These are phyloP conservation scores for Lipomyces orientalis DNA, from an alignment of 805 yeast genomes.

Conservation along the genomic window DNA sequence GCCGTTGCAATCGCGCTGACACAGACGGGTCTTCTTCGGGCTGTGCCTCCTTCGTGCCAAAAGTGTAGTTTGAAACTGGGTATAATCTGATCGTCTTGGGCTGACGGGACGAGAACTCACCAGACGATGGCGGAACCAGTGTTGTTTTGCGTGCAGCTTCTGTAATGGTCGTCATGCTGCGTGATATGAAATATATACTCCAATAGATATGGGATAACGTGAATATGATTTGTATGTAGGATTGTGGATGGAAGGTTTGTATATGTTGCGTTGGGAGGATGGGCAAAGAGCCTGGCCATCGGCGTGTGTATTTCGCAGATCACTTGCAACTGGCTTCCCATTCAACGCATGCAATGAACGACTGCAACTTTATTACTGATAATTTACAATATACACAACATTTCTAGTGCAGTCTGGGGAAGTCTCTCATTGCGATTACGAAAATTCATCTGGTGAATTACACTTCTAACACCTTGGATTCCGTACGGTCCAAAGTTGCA, in stretches of 20 bases:
- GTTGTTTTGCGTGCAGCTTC: conserved; percentile 38
- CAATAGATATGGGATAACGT: background rate
- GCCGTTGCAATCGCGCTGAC: conserved; percentile 40
- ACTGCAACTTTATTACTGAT: too few species aligned
- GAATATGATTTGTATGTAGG: background rate
- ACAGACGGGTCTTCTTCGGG: conserved; percentile 45
- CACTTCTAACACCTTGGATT: too few species aligned
- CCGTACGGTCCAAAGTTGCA: too few species aligned
- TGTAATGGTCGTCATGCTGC: conserved; percentile 35
- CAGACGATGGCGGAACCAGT: conserved; percentile 35
- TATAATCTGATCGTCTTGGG: conserved; percentile 41
- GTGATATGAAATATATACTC: background rate
- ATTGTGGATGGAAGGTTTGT: background rate
- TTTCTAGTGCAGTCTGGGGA: too few species aligned
- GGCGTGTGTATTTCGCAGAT: too few species aligned
- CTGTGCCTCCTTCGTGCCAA: conserved; percentile 43
- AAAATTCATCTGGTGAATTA: too few species aligned
- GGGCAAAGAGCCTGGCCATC: too few species aligned
- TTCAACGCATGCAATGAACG: too few species aligned
- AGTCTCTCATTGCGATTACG: too few species aligned
- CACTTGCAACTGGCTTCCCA: too few species aligned
- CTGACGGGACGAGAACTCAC: conserved; percentile 39
- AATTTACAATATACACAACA: too few species aligned
- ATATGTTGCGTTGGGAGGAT: background rate
- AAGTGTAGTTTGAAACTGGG: conserved; percentile 45